Conservation (phyloP, 768 basidiomycete genomes). For the Leccinum barrowsii region DNA sequence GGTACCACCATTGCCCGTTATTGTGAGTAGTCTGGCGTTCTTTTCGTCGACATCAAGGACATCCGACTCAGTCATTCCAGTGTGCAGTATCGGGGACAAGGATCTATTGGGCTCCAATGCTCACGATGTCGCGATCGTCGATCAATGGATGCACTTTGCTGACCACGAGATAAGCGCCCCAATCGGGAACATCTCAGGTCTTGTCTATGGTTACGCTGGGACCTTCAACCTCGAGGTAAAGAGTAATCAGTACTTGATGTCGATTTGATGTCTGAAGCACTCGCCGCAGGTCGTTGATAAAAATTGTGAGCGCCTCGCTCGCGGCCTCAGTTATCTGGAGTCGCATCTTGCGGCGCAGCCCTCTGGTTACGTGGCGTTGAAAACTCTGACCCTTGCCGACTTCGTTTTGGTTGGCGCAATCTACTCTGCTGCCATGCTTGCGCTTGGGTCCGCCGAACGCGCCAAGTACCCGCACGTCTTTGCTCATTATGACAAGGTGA, state of each 20-base stretch:
- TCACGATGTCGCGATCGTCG: conserved; percentile 8
- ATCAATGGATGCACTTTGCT: conserved; percentile 15
- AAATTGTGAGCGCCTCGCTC: not conserved
- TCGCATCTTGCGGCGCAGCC: conserved; percentile 5
- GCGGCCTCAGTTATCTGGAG: conserved; percentile 14
- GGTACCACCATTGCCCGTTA: conserved; percentile 23
- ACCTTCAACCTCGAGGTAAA: conserved; percentile 9
- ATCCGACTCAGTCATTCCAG: not conserved
- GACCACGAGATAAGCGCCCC: conserved; percentile 10
- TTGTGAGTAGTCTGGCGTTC: conserved; percentile 4
- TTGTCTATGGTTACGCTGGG: conserved; percentile 2
- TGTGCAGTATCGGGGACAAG: conserved; percentile 12
- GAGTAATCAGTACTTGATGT: too few relatives aligned
- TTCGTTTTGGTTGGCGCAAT: conserved; percentile 14
- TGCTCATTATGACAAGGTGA: conserved; percentile 18
- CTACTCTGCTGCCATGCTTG: not conserved
- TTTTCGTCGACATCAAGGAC: not conserved
- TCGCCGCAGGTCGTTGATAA: not conserved
- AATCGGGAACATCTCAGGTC: not conserved
- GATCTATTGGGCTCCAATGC: conserved; percentile 8
- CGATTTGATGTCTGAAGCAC: not conserved
- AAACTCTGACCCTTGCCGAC: conserved; percentile 17
- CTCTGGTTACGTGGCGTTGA: conserved; percentile 13
- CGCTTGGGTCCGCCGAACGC: conserved; percentile 14
- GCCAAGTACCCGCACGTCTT: conserved; percentile 16